Evolutionary conservation across 805 yeast species (phyloP).

Genomic region (Sugiyamaella lignohabitans): DNA sequence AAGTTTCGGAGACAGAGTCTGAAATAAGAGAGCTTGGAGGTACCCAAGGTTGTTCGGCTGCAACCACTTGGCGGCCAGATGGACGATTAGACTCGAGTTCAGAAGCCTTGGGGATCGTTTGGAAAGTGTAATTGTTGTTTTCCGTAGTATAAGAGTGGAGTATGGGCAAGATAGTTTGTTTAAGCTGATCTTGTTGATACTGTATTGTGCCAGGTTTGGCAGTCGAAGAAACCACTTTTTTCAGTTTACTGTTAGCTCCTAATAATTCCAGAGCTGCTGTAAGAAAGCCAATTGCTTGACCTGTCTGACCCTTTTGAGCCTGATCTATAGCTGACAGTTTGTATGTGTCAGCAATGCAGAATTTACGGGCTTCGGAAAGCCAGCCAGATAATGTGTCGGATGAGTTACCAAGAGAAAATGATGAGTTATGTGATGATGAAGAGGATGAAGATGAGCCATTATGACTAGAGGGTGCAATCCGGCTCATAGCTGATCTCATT

Average conservation of each 20-base stretch:
- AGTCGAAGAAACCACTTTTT: slow-evolving; percentile 5
- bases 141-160: slow-evolving; percentile 24
- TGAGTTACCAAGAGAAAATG: background rate
- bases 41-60: slow-evolving; percentile 24
- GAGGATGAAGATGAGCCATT: background rate
- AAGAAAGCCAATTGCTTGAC: slow-evolving; percentile 27
- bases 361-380: slow-evolving; percentile 24
- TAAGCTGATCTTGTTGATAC: slow-evolving; percentile 1
- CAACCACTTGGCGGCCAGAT: slow-evolving; percentile 30
- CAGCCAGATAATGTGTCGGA: slow-evolving; percentile 22
- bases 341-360: slow-evolving; percentile 24
- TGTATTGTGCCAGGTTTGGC: background rate
- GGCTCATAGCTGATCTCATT: slow-evolving; percentile 1
- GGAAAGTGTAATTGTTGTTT: slow-evolving; percentile 29
- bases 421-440: background rate
- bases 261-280: slow-evolving; percentile 21
- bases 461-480: too few relatives aligned
- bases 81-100: slow-evolving; percentile 29
- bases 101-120: slow-evolving; percentile 26
- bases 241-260: slow-evolving; percentile 7
- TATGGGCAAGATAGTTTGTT: slow-evolving; percentile 12
- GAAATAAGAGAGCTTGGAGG: slow-evolving; percentile 21
- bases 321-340: slow-evolving; percentile 26
- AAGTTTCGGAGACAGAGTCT: background rate
- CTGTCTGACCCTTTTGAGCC: slow-evolving; percentile 23